A percentile compares a stretch with the other conserved stretches of the same genome.
Conservation (phyloP, 2,329 filamentous ascomycete genomes). For the Cucurbitaria berberidis region DNA sequence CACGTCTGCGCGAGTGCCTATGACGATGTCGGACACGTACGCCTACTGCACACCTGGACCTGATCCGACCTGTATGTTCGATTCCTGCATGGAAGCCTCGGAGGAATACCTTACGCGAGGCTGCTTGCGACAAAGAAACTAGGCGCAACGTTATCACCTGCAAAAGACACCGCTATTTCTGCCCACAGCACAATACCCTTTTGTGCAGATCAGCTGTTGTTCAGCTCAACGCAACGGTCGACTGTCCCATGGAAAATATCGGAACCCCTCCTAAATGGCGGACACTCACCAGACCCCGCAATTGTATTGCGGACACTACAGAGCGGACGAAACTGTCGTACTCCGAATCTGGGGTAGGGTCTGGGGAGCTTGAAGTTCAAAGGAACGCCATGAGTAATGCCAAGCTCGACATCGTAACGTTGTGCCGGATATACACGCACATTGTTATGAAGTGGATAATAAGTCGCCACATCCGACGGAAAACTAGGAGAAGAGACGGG, state of each 20-base stretch:
- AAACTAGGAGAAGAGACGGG: background rate
- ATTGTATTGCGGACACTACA: background rate
- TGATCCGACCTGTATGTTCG: conserved; percentile 3
- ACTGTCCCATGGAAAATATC: too few species aligned
- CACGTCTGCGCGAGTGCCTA: conserved; percentile 18
- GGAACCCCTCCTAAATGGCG: background rate
- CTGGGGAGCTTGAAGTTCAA: conserved; percentile 1
- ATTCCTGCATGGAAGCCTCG: background rate
- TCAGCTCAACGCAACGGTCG: too few species aligned
- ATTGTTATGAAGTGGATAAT: background rate
- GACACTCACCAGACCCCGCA: background rate
- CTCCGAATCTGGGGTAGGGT: conserved; percentile 8
- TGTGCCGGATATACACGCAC: background rate
- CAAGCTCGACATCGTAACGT: background rate
- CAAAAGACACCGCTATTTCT: background rate
- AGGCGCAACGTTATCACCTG: background rate
- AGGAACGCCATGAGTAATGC: conserved; percentile 5
- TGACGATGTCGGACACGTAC: conserved; percentile 19
- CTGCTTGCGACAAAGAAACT: background rate
- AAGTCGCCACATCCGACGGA: background rate
- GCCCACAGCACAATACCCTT: conserved; percentile 7
- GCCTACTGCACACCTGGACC: background rate
- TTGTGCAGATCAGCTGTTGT: conserved; percentile 5
- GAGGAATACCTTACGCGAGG: background rate
- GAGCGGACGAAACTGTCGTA: background rate